These are phyloP conservation scores for Durio zibethinus DNA, from an alignment of 345 rosid species.

Conservation along the genomic window DNA sequence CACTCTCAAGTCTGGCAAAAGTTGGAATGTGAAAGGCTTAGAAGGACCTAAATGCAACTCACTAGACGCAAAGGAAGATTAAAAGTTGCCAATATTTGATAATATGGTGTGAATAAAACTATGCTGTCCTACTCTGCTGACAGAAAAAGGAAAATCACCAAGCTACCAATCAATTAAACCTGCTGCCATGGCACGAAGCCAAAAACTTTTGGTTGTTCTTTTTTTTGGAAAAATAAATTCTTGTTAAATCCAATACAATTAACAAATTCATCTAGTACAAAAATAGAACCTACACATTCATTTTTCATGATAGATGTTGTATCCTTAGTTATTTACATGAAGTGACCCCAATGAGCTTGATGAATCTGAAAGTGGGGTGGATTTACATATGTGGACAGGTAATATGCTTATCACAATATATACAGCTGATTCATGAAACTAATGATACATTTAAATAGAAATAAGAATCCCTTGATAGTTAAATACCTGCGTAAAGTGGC, in stretches of 20 bases:
- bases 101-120: background rate
- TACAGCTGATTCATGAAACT: background rate
- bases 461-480: background rate
- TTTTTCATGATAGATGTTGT: too few relatives aligned
- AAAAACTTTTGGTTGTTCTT: background rate
- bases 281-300: too few relatives aligned
- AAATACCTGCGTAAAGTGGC: conserved; percentile 98
- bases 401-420: background rate
- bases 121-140: background rate
- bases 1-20: background rate
- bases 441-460: background rate
- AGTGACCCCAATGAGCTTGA: too few relatives aligned
- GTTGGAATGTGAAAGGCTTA: background rate
- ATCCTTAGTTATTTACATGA: too few relatives aligned
- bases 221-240: too few relatives aligned
- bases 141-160: background rate
- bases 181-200: background rate
- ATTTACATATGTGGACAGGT: background rate
- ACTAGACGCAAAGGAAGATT: background rate
- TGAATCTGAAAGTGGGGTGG: too few relatives aligned
- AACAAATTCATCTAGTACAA: too few relatives aligned
- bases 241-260: too few relatives aligned
- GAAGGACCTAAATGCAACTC: background rate
- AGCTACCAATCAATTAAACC: background rate
- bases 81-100: background rate